These are phyloP conservation scores for Phaeomoniella chlamydospora DNA, from an alignment of 2,329 filamentous ascomycete genomes.

Conservation along the genomic window DNA sequence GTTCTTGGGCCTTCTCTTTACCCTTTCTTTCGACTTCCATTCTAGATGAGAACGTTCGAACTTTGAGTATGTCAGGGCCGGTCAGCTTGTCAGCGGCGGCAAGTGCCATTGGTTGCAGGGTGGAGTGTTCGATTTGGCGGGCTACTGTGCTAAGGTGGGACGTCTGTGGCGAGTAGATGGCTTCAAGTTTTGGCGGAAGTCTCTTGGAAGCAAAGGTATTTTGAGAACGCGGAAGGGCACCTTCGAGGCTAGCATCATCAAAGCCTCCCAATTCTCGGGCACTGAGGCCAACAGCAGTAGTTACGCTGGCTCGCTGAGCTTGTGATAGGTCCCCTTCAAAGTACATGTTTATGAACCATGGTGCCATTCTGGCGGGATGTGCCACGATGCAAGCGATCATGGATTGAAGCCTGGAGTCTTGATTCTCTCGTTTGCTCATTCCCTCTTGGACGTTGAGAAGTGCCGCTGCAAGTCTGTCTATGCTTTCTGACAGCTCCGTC, in stretches of 20 bases:
- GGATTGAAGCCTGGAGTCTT: conserved; percentile 59
- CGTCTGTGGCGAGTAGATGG: conserved; percentile 46
- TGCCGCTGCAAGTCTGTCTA: conserved; percentile 62
- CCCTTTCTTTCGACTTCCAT: conserved; percentile 48
- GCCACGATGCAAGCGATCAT: conserved; percentile 72
- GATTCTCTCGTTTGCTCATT: conserved; percentile 54
- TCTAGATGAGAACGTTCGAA: conserved; percentile 74
- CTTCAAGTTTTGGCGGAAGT: conserved; percentile 60
- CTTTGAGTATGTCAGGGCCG: conserved; percentile 73
- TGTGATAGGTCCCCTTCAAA: conserved; percentile 89
- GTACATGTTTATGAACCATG: conserved; percentile 71
- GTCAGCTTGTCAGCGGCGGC: conserved; percentile 64
- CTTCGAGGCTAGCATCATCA: conserved; percentile 31
- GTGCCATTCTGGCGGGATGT: conserved; percentile 62
- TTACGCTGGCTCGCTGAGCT: conserved; percentile 64
- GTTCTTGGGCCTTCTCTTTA: conserved; percentile 23
- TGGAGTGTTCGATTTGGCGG: conserved; percentile 50
- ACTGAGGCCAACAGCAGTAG: conserved; percentile 68
- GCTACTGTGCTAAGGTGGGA: conserved; percentile 50
- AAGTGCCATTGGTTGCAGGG: conserved; percentile 71
- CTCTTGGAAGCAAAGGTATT: conserved; percentile 63
- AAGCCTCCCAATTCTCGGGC: conserved; percentile 76
- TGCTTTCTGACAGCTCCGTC: conserved; percentile 72
- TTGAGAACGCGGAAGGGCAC: conserved; percentile 20
- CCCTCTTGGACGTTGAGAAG: conserved; percentile 74